Evolutionary conservation across 768 basidiomycete genomes (phyloP).

Genomic region (Leccinum longicurvipes): DNA sequence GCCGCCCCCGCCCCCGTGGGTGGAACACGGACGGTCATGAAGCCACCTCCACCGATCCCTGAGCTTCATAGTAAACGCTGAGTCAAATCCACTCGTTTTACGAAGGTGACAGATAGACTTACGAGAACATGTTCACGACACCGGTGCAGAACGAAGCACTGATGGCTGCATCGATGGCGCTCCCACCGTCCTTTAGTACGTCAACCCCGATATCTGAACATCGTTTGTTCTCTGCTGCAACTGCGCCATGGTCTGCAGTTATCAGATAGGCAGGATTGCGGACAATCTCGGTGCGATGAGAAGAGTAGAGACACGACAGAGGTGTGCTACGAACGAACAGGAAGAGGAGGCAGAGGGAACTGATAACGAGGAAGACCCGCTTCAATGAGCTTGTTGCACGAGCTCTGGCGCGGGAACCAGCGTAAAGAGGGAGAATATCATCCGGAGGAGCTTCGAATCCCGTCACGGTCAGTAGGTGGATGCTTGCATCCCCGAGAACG

Average conservation of each 20-base stretch:
- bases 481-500: neutral
- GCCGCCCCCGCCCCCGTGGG: constrained; percentile 37
- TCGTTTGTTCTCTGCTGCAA: constrained; percentile 81
- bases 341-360: constrained; percentile 13
- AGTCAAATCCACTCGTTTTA: neutral
- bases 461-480: neutral
- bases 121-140: constrained; percentile 91
- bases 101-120: constrained; percentile 25
- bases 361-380: constrained; percentile 6
- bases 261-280: constrained; percentile 58
- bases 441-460: neutral
- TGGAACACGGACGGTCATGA: constrained; percentile 80
- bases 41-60: constrained; percentile 86
- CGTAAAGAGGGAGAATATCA: constrained; percentile 20
- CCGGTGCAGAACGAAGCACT: constrained; percentile 75
- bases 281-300: neutral
- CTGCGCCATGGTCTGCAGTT: constrained; percentile 73
- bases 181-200: constrained; percentile 77
- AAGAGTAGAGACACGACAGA: neutral
- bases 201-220: constrained; percentile 86
- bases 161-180: constrained; percentile 87
- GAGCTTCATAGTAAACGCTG: constrained; percentile 41
- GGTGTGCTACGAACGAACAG: constrained; percentile 3
- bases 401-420: neutral
- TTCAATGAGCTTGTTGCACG: constrained; percentile 11